Percentiles rank a stretch among this genome's conserved stretches.
Evolutionary conservation across 148 eudicot species (phyloP).

Genomic region (Rhododendron mucronatum): DNA sequence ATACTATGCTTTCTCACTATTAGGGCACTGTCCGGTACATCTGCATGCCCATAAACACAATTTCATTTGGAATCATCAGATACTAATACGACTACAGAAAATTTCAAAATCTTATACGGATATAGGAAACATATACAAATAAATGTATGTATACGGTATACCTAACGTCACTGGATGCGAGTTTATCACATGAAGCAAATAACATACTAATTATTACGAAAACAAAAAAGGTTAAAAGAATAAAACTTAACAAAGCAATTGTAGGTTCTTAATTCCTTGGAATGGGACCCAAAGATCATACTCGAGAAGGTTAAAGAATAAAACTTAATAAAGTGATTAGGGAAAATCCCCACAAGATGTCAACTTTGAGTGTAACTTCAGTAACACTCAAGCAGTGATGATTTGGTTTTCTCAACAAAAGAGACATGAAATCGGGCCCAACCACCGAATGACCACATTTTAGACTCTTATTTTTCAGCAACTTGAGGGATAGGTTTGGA

Average conservation of each 20-base stretch:
- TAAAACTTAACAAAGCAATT: neutral
- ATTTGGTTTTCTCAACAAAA: neutral
- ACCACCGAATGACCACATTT: neutral
- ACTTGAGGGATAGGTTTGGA: too few relatives aligned
- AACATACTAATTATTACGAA: too few relatives aligned
- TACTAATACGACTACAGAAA: neutral
- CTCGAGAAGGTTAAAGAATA: neutral
- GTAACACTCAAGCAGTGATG: neutral
- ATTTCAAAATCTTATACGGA: too few relatives aligned
- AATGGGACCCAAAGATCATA: neutral
- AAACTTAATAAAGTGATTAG: too few relatives aligned
- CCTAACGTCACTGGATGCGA: too few relatives aligned
- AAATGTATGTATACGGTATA: too few relatives aligned
- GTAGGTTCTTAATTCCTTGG: neutral
- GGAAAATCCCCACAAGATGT: neutral
- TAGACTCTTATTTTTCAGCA: neutral
- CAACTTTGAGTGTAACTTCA: neutral
- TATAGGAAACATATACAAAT: too few relatives aligned
- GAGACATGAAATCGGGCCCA: neutral
- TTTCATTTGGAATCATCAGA: neutral
- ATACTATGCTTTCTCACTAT: slow-evolving; percentile 73
- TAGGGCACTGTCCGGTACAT: slow-evolving; percentile 83
- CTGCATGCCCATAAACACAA: slow-evolving; percentile 25
- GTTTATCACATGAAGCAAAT: too few relatives aligned
- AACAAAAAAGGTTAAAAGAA: too few relatives aligned